A percentile compares a stretch with the other conserved stretches of the same genome.
Evolutionary conservation across 1,284 basidiomycete genomes (phyloP).

Genomic region (Tylopilus sp.): DNA sequence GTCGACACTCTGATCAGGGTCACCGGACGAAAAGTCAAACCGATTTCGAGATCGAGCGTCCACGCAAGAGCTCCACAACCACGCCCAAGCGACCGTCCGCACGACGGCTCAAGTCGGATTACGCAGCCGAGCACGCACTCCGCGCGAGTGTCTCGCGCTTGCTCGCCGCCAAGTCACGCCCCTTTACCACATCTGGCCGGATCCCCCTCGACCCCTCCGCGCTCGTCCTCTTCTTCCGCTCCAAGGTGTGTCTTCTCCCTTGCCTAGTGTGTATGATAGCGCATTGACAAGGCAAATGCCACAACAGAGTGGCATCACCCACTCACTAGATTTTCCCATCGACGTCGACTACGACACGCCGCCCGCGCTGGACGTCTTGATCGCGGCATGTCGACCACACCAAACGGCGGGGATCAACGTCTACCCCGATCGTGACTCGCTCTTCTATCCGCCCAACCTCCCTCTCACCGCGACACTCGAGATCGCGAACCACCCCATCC

Average conservation of each 20-base stretch:
- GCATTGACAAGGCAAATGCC: slow-evolving; percentile 7
- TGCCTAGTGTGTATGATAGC: background rate
- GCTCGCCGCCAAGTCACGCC: slow-evolving; percentile 56
- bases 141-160: slow-evolving; percentile 57
- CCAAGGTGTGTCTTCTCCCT: slow-evolving; percentile 51
- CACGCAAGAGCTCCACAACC: slow-evolving; percentile 38
- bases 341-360: slow-evolving; percentile 73
- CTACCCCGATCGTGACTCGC: slow-evolving; percentile 59
- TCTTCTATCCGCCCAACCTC: slow-evolving; percentile 71
- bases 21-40: slow-evolving; percentile 39
- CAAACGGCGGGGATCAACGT: slow-evolving; percentile 53
- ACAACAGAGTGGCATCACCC: slow-evolving; percentile 68
- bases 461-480: slow-evolving; percentile 74
- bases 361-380: slow-evolving; percentile 75
- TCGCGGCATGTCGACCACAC: slow-evolving; percentile 70
- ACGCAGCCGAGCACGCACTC: slow-evolving; percentile 54
- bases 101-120: slow-evolving; percentile 38
- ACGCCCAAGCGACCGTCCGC: slow-evolving; percentile 30
- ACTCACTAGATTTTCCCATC: slow-evolving; percentile 78
- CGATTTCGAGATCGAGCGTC: slow-evolving; percentile 64
- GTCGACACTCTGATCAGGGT: slow-evolving; percentile 33
- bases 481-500: slow-evolving; percentile 74
- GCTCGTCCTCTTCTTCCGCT: slow-evolving; percentile 73
- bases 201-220: slow-evolving; percentile 69
- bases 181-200: slow-evolving; percentile 65